Conservation (phyloP, 129 eudicot species). For the Kitagawia praeruptora region DNA sequence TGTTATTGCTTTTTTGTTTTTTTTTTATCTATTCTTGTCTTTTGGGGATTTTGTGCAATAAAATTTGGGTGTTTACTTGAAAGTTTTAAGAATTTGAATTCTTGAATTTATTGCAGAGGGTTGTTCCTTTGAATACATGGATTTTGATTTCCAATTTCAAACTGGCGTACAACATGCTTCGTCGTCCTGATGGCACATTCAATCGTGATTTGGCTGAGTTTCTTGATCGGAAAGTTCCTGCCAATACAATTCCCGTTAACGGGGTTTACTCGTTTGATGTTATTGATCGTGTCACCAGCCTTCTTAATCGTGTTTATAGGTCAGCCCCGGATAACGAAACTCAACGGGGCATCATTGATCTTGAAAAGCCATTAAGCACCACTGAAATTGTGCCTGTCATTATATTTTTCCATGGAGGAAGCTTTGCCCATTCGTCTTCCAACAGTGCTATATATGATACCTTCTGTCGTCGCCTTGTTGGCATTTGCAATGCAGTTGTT, state of each 20-base stretch:
- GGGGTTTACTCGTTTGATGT: conserved; percentile 85
- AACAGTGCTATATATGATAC: conserved; percentile 86
- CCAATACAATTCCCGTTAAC: conserved; percentile 65
- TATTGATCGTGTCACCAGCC: conserved; percentile 52
- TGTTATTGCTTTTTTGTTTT: neutral
- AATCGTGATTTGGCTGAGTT: conserved; percentile 72
- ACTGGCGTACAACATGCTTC: conserved; percentile 76
- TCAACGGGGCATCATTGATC: conserved; percentile 34
- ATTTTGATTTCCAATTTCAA: conserved; percentile 90
- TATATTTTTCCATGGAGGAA: conserved; percentile 81
- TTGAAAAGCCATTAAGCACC: conserved; percentile 67
- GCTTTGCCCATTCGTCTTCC: conserved; percentile 82
- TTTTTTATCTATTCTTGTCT: neutral
- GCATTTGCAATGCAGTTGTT: conserved; percentile 55
- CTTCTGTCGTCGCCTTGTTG: conserved; percentile 64
- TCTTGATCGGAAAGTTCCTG: conserved; percentile 80
- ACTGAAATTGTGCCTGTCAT: conserved; percentile 73
- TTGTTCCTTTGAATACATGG: conserved; percentile 88
- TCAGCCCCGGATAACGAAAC: conserved; percentile 35
- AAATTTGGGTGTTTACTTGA: neutral
- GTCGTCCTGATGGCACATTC: conserved; percentile 91
- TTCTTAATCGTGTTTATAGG: conserved; percentile 59
- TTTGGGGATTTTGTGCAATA: neutral
- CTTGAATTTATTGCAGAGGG: conserved; percentile 37
- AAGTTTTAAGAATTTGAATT: conserved; percentile 16